A percentile compares a stretch with the other conserved stretches of the same genome.
These are phyloP conservation scores for Naganishia vaughanmartiniae DNA, from an alignment of 768 basidiomycete genomes.

Conservation along the genomic window DNA sequence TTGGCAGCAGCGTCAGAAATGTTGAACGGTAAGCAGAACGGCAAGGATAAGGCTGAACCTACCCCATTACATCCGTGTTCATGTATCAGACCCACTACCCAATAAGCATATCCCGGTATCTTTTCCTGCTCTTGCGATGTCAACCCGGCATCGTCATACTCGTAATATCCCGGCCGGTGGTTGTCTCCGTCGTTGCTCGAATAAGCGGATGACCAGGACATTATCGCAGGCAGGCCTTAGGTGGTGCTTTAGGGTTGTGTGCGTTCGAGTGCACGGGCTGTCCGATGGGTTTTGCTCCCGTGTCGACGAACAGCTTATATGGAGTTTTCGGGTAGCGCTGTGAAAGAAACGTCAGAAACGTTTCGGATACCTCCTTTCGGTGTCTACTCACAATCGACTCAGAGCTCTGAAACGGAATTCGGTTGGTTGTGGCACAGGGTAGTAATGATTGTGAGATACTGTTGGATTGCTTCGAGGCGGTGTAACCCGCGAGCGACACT, in stretches of 20 bases:
- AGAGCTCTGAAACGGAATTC: too few species aligned
- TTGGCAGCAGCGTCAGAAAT: not conserved
- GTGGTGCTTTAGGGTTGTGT: not conserved
- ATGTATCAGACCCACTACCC: not conserved
- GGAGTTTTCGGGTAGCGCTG: too few species aligned
- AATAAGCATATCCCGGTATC: not conserved
- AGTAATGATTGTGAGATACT: too few species aligned
- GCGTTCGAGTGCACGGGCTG: too few species aligned
- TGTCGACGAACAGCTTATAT: too few species aligned
- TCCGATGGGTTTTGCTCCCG: too few species aligned
- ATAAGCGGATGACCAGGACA: not conserved
- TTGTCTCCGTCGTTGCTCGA: not conserved
- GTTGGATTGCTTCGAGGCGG: too few species aligned
- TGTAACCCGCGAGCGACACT: too few species aligned
- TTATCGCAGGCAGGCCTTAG: not conserved
- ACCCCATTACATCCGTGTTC: not conserved
- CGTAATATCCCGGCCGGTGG: conserved; percentile 15
- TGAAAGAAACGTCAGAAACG: too few species aligned
- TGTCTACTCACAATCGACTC: too few species aligned
- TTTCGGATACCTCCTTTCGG: too few species aligned
- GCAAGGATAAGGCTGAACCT: not conserved
- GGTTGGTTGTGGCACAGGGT: too few species aligned
- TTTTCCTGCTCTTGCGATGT: not conserved
- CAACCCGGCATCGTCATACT: not conserved
- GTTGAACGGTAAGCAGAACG: not conserved